These are phyloP conservation scores for Chaetomium strumarium DNA, from an alignment of 2,329 filamentous ascomycete genomes.

Conservation along the genomic window DNA sequence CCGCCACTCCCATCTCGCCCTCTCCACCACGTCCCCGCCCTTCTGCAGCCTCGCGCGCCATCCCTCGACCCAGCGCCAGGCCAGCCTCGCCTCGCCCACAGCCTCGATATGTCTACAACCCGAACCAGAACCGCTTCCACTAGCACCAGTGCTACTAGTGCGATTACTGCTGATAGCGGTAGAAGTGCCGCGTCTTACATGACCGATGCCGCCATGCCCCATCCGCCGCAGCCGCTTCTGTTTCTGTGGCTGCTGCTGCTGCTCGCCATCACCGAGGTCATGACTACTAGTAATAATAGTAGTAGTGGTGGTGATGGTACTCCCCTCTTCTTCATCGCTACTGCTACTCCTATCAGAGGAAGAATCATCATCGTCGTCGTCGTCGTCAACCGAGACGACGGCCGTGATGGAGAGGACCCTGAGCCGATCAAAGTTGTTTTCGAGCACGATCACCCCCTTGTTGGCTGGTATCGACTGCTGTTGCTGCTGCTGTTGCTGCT, in stretches of 20 bases:
- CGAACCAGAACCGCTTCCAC: background rate
- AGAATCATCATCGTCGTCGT: no score
- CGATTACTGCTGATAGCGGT: no score
- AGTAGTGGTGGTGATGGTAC: no score
- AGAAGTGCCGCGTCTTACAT: background rate
- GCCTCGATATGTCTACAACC: conserved; percentile 14
- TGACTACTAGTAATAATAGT: no score
- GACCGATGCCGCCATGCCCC: background rate
- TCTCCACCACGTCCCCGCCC: conserved; percentile 32
- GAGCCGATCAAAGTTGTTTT: conserved; percentile 18
- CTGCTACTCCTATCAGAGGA: background rate
- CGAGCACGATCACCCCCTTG: conserved; percentile 3
- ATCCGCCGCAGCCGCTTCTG: background rate
- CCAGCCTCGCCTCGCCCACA: conserved; percentile 29
- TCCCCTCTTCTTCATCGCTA: background rate
- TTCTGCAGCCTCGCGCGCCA: conserved; percentile 32
- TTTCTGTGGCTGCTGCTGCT: background rate
- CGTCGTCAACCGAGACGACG: conserved; percentile 16
- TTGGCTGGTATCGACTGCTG: background rate
- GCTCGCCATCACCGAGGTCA: background rate
- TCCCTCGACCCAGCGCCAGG: conserved; percentile 35
- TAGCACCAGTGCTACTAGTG: background rate
- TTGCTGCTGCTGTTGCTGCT: background rate
- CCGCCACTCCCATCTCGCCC: conserved; percentile 30
- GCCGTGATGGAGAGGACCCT: conserved; percentile 12